Evolutionary conservation across 164 flowering plant genomes (phyloP).

Genomic region (Vitis amurensis): DNA sequence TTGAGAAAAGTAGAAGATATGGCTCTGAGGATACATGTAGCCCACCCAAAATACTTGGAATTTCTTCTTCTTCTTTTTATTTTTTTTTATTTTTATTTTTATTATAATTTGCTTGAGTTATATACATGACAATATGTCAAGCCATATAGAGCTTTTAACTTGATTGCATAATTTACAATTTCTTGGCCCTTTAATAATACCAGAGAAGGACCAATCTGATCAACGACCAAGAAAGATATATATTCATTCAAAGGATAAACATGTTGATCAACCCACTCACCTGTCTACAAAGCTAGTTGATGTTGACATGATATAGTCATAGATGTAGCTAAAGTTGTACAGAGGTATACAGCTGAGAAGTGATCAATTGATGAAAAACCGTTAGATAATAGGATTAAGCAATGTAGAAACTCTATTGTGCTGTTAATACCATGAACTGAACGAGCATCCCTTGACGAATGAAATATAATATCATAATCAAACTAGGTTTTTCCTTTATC

Average conservation of each 20-base stretch:
- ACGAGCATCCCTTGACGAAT: background rate
- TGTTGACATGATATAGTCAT: constrained; percentile 89
- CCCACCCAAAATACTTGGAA: too few relatives aligned
- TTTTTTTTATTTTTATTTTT: too few relatives aligned
- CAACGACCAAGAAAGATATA: background rate
- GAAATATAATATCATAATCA: background rate
- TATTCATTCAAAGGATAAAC: background rate
- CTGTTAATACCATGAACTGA: background rate
- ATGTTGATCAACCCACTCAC: constrained; percentile 36
- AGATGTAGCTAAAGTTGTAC: constrained; percentile 95
- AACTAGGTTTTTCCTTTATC: background rate
- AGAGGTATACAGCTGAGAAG: constrained; percentile 92
- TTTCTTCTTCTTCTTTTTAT: too few relatives aligned
- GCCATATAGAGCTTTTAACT: too few relatives aligned
- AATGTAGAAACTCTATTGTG: background rate
- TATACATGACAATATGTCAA: too few relatives aligned
- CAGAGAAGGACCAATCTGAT: background rate
- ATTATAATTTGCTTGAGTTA: too few relatives aligned
- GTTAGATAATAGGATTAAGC: constrained; percentile 13
- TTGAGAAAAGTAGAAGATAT: too few relatives aligned
- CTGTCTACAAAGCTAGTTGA: constrained; percentile 96
- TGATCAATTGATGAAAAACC: constrained; percentile 22
- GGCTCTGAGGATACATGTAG: too few relatives aligned
- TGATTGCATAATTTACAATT: too few relatives aligned
- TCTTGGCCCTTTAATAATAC: too few relatives aligned